These are phyloP conservation scores for Kentomonas sorsogonicus DNA, from an alignment of 208 protist species.

Conservation along the genomic window DNA sequence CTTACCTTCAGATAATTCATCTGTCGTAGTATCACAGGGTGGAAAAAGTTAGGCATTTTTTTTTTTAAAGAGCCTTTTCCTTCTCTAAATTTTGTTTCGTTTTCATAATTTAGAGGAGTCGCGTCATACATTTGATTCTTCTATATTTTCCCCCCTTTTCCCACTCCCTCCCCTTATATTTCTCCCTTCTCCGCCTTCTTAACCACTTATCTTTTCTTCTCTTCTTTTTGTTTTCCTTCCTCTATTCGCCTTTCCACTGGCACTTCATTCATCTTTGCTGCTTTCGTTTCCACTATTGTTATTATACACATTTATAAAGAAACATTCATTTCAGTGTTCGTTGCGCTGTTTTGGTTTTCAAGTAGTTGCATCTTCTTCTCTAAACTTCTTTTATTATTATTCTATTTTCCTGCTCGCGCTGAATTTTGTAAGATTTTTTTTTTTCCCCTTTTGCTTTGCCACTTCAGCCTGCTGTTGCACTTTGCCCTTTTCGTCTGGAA, in stretches of 20 bases:
- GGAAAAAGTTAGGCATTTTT: no score
- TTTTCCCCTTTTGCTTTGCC: no score
- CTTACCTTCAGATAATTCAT: not conserved
- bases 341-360: not conserved
- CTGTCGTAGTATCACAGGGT: no score
- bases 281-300: not conserved
- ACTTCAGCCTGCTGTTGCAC: no score
- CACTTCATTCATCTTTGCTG: constrained; percentile 1
- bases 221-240: not conserved
- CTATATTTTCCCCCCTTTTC: not conserved
- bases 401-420: not conserved
- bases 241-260: not conserved
- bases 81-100: not conserved
- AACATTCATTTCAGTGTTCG: not conserved
- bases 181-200: constrained; percentile 3
- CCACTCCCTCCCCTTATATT: not conserved
- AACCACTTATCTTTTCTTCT: not conserved
- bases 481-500: no score
- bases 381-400: constrained; percentile 8
- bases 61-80: no score
- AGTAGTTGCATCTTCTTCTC: constrained; percentile 8
- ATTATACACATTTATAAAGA: no score
- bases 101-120: not conserved
- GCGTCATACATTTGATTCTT: not conserved
- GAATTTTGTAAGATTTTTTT: no score